Percentiles rank a stretch among this genome's conserved stretches.
These are phyloP conservation scores for Lecanicillium sp. DNA, from an alignment of 2,329 filamentous ascomycete species.

Conservation along the genomic window DNA sequence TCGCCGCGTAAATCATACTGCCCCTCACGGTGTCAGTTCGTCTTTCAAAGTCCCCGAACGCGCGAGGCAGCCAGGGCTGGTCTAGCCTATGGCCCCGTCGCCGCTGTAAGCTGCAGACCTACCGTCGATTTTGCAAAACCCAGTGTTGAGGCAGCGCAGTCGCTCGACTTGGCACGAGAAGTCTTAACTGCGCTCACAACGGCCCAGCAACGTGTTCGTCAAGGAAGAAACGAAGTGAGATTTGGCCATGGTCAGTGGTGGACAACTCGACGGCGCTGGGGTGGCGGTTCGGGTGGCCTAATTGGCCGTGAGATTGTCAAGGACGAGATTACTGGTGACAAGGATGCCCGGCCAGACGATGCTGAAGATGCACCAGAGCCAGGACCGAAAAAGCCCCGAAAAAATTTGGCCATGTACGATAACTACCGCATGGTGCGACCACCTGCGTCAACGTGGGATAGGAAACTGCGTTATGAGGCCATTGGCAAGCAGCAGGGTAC, in stretches of 20 bases:
- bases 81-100: constrained; percentile 53
- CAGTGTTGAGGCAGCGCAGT: constrained; percentile 44
- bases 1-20: constrained; percentile 42
- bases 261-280: constrained; percentile 53
- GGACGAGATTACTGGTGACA: constrained; percentile 36
- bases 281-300: constrained; percentile 52
- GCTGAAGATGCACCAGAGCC: constrained; percentile 17
- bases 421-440: constrained; percentile 54
- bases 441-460: constrained; percentile 51
- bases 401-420: constrained; percentile 51
- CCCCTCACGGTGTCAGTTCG: constrained; percentile 49
- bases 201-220: constrained; percentile 54
- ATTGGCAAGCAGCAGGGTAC: constrained; percentile 42
- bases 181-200: constrained; percentile 51
- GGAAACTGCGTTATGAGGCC: constrained; percentile 47
- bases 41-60: constrained; percentile 52
- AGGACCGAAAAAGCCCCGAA: constrained; percentile 40
- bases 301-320: constrained; percentile 53
- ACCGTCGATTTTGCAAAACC: constrained; percentile 39
- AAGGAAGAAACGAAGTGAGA: constrained; percentile 46
- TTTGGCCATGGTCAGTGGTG: constrained; percentile 55
- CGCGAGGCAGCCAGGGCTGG: constrained; percentile 51
- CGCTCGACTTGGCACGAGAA: constrained; percentile 54
- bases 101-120: constrained; percentile 49
- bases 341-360: constrained; percentile 26